Evolutionary conservation across 2,329 filamentous ascomycete genomes (phyloP).

Genomic region (Beauveria bassiana): DNA sequence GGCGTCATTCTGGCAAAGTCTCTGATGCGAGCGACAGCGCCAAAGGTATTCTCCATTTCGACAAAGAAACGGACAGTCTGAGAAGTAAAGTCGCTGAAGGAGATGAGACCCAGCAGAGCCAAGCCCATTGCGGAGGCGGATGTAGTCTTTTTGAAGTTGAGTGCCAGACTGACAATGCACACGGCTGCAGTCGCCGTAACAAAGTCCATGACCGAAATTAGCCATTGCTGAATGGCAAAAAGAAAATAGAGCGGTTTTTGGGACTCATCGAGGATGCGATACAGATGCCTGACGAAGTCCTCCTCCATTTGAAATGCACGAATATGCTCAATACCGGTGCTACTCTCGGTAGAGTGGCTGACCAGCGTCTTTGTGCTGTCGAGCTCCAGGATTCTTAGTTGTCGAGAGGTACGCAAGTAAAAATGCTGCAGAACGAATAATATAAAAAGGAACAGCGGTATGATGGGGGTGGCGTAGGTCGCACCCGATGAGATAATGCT

Average conservation of each 20-base stretch:
- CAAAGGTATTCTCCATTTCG: conserved; percentile 9
- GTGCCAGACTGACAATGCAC: conserved; percentile 35
- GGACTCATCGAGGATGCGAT: conserved; percentile 39
- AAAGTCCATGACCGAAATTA: conserved; percentile 39
- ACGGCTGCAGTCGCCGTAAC: conserved; percentile 37
- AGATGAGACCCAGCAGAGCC: conserved; percentile 16
- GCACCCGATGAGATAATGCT: conserved; percentile 17
- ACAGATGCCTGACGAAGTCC: conserved; percentile 33
- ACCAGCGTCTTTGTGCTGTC: conserved; percentile 27
- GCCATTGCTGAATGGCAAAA: conserved; percentile 47
- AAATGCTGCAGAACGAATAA: conserved; percentile 24
- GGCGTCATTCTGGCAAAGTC: neutral
- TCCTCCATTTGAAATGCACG: conserved; percentile 46
- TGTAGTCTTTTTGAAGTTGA: conserved; percentile 17
- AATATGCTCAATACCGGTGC: conserved; percentile 38
- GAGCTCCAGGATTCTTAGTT: conserved; percentile 28
- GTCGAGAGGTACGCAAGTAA: conserved; percentile 28
- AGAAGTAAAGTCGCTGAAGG: conserved; percentile 18
- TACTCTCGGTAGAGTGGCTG: conserved; percentile 32
- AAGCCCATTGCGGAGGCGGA: conserved; percentile 10
- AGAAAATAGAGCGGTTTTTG: conserved; percentile 49
- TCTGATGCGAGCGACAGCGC: neutral
- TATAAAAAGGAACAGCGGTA: conserved; percentile 18
- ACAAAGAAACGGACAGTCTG: conserved; percentile 22
- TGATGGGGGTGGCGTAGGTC: conserved; percentile 22